These are phyloP conservation scores for Iberis pinnata DNA, from an alignment of 345 rosid genomes.

Conservation along the genomic window DNA sequence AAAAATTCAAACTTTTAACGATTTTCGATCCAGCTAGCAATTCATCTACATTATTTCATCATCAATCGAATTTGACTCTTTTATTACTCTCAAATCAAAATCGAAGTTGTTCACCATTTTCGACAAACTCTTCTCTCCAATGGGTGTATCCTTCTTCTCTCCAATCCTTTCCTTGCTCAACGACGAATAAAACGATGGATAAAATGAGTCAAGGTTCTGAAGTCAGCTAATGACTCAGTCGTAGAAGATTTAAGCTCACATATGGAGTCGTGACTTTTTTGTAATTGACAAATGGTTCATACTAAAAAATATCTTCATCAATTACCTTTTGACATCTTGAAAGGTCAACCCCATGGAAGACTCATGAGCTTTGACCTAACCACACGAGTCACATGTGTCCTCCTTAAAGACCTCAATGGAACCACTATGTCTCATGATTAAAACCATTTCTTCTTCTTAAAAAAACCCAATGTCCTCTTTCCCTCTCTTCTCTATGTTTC, in stretches of 20 bases:
- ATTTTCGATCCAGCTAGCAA: no score
- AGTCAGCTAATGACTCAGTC: no score
- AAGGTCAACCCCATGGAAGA: conserved; percentile 66
- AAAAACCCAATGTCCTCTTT: conserved; percentile 48
- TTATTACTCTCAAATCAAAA: no score
- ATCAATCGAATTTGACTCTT: no score
- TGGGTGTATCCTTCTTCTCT: no score
- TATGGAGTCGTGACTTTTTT: conserved; percentile 48
- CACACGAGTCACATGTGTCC: conserved; percentile 41
- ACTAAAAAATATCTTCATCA: conserved; percentile 34
- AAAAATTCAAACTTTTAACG: no score
- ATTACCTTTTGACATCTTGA: conserved; percentile 32
- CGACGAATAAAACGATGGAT: no score
- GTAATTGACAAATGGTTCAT: conserved; percentile 77
- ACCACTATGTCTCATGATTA: conserved; percentile 50
- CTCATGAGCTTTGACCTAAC: conserved; percentile 49
- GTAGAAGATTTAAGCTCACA: conserved; percentile 40
- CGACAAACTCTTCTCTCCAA: no score
- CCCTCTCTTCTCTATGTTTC: background rate
- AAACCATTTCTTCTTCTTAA: conserved; percentile 46
- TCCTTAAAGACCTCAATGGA: conserved; percentile 56
- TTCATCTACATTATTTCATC: no score
- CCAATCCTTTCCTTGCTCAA: no score
- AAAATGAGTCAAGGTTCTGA: no score
- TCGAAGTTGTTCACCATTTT: no score